Evolutionary conservation across 768 basidiomycete species (phyloP).

Genomic region (Cubamyces lactineus): DNA sequence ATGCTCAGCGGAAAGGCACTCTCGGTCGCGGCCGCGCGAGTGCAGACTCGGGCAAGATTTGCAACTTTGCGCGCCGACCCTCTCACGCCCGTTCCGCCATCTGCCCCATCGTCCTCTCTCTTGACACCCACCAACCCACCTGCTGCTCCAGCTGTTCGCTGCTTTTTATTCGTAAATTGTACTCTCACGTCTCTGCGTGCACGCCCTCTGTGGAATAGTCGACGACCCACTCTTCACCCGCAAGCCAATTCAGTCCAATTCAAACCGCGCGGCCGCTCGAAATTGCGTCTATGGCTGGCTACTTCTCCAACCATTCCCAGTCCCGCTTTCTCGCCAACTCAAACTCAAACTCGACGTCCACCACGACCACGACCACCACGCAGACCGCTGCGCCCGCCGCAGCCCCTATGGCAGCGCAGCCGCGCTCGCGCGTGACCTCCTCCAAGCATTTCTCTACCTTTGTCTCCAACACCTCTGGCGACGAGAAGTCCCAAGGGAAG

Average conservation of each 20-base stretch:
- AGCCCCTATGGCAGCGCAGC: conserved; percentile 28
- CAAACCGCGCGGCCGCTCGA: conserved; percentile 2
- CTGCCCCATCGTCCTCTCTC: conserved; percentile 2
- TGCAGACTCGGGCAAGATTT: conserved; percentile 2
- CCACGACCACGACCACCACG: conserved; percentile 26
- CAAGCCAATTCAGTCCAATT: not conserved
- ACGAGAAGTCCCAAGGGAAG: conserved; percentile 48
- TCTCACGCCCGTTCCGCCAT: conserved; percentile 23
- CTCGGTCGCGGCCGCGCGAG: conserved; percentile 8
- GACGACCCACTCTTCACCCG: not conserved
- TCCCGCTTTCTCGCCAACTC: conserved; percentile 69
- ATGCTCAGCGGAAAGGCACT: not conserved
- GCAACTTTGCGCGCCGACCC: conserved; percentile 19
- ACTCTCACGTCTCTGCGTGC: not conserved
- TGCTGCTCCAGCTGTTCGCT: not conserved
- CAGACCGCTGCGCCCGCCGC: conserved; percentile 35
- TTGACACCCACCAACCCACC: not conserved
- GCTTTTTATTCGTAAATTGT: conserved; percentile 14
- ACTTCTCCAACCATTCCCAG: conserved; percentile 83
- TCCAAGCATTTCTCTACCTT: conserved; percentile 80
- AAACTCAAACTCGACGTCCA: conserved; percentile 22
- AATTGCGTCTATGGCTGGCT: conserved; percentile 44
- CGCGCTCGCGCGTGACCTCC: conserved; percentile 53
- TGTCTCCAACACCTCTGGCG: conserved; percentile 45
- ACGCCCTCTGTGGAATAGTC: not conserved